Conservation (phyloP, 2,329 filamentous ascomycete genomes). For the Aspergillus quadrilineatus region DNA sequence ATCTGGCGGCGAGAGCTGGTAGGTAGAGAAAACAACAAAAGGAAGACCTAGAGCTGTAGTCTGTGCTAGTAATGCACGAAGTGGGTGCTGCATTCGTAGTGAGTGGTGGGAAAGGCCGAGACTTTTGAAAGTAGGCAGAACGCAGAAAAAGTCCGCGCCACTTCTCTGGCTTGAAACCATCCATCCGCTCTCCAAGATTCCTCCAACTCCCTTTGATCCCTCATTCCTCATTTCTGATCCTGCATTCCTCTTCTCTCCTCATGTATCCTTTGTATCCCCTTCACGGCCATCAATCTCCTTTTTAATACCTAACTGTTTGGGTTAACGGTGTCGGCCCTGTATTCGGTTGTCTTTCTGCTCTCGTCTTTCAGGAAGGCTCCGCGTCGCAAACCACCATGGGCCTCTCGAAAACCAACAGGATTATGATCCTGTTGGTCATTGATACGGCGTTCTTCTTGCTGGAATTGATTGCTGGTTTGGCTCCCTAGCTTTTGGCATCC, state of each 20-base stretch:
- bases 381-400: slow-evolving; percentile 58
- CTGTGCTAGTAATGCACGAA: neutral
- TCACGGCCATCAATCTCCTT: neutral
- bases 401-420: slow-evolving; percentile 89
- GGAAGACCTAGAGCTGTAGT: neutral
- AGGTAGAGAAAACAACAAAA: neutral
- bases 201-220: neutral
- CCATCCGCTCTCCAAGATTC: neutral
- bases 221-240: neutral
- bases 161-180: neutral
- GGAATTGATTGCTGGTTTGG: slow-evolving; percentile 71
- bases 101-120: neutral
- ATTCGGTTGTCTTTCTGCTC: neutral
- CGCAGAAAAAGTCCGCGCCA: neutral
- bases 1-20: neutral
- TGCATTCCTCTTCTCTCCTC: neutral
- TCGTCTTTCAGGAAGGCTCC: slow-evolving; percentile 23
- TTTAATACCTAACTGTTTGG: neutral
- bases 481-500: neutral
- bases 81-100: neutral
- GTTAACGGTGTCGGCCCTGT: neutral
- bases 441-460: slow-evolving; percentile 87
- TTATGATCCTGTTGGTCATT: slow-evolving; percentile 88
- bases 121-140: neutral
- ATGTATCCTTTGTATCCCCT: slow-evolving; percentile 27